These are phyloP conservation scores for Medicago lupulina DNA, from an alignment of 306 rosid genomes.

Conservation along the genomic window DNA sequence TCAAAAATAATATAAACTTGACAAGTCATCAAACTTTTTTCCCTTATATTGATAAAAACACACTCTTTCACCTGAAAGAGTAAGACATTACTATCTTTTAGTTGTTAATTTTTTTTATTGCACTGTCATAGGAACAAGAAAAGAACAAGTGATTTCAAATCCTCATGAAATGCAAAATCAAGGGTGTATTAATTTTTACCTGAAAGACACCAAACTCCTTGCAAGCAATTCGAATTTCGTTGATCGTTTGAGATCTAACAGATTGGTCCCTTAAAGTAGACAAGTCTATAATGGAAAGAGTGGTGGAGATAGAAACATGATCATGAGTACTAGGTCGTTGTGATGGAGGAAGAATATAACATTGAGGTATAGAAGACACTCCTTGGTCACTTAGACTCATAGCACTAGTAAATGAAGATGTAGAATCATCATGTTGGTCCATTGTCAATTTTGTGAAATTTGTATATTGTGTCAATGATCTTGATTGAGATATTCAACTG, in stretches of 20 bases:
- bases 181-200: constrained; percentile 32
- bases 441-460: constrained; percentile 32
- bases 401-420: constrained; percentile 42
- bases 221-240: constrained; percentile 46
- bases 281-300: constrained; percentile 55
- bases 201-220: constrained; percentile 54
- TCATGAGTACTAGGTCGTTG: constrained; percentile 48
- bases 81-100: not conserved
- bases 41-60: not conserved
- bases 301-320: constrained; percentile 21
- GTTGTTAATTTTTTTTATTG: not conserved
- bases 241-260: constrained; percentile 39
- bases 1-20: too few species aligned
- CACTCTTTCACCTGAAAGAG: not conserved
- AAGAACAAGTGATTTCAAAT: too few species aligned
- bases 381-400: constrained; percentile 43
- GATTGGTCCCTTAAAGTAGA: constrained; percentile 42
- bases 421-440: constrained; percentile 37
- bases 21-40: not conserved
- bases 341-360: constrained; percentile 58
- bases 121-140: not conserved
- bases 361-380: constrained; percentile 50
- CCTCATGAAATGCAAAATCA: not conserved
- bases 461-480: not conserved
- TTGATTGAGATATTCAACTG: constrained; percentile 3